Evolutionary conservation across 768 basidiomycete species (phyloP), one percentile per base, ranked within the genome.

Genomic region (Guyanaporus albipodus): DNA sequence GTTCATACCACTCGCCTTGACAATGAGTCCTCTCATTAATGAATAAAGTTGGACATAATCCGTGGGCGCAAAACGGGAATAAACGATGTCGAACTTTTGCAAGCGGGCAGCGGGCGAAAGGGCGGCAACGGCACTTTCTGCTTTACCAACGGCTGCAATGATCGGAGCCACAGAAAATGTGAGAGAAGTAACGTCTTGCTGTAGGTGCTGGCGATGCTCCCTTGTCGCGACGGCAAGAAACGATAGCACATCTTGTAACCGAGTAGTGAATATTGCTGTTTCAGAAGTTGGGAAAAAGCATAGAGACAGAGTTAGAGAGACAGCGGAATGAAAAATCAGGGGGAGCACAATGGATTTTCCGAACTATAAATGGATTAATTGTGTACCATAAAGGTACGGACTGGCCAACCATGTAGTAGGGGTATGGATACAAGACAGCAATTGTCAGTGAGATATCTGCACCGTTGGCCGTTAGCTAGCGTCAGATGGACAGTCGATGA

Each of bases 241-340:
- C 3, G 63, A 50, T 11, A 86, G 62, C 7, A 80, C 73, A 4
- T 49, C 64, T 33, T 70, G 67, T 3, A 86, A 64, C 6, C 74
- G 69, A 11, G 58, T 67, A 3, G 78, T 77, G 57, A 83, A 87
- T 35, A 75, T 67, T 0, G 81, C 68, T 1, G 85, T 82, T 28
- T 83, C 70, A 3, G 83, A 78, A 2, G 71, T 67, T 0, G 87
- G 86, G 61, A 87, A 87, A 35, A 87, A 63, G 27, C 76, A 9
- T 3, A 80, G 60, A 2, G 82, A 80, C 6, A 66, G 58, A 2
- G 75, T 37, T 47, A 89, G 67, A 8, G 80, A 63, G 21, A 88
- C 54, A 1, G 72, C 80, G 10, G 76, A 74, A 57, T 87, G 83
- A 42, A 85, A 69, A 0, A 68, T 60, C 4, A 87, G 51, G 0